These are phyloP conservation scores for Sesbania bispinosa DNA, from an alignment of 306 rosid genomes.

Conservation along the genomic window DNA sequence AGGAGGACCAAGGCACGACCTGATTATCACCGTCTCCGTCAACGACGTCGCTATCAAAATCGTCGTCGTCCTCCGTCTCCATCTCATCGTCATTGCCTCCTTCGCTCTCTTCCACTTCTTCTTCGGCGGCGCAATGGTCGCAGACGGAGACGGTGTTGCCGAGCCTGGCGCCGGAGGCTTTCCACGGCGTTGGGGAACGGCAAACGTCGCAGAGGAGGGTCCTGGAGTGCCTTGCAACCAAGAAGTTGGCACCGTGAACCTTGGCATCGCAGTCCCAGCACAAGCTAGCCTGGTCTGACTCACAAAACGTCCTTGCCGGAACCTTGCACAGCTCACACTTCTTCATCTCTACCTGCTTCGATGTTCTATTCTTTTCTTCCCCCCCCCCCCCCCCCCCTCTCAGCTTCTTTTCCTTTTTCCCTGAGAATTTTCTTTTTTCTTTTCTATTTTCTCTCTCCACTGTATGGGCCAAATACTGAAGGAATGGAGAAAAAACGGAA, in stretches of 20 bases:
- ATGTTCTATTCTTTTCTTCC: too few species aligned
- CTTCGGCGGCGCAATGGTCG: constrained; percentile 42
- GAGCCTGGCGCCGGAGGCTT: constrained; percentile 63
- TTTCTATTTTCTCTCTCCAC: constrained; percentile 12
- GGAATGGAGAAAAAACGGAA: too few species aligned
- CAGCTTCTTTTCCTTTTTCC: too few species aligned
- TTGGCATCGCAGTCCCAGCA: constrained; percentile 81
- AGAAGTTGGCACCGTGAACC: constrained; percentile 77
- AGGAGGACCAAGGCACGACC: constrained; percentile 57
- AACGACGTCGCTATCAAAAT: constrained; percentile 21
- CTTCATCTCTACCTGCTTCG: constrained; percentile 49
- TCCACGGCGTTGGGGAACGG: constrained; percentile 74
- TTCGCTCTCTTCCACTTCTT: constrained; percentile 30
- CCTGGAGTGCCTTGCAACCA: constrained; percentile 66
- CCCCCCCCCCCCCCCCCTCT: too few species aligned
- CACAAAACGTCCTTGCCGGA: constrained; percentile 63
- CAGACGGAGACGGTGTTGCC: constrained; percentile 64
- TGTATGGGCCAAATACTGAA: neutral
- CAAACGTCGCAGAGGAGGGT: constrained; percentile 68
- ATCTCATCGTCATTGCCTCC: constrained; percentile 42
- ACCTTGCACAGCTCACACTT: constrained; percentile 66
- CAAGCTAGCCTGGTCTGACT: constrained; percentile 68
- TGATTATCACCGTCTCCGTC: constrained; percentile 59
- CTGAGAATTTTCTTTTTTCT: neutral
- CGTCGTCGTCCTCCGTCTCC: neutral